A percentile compares a stretch with the other conserved stretches of the same genome.
Conservation (phyloP, 2,329 filamentous ascomycete genomes). For the Sarocladiaceae sp. region DNA sequence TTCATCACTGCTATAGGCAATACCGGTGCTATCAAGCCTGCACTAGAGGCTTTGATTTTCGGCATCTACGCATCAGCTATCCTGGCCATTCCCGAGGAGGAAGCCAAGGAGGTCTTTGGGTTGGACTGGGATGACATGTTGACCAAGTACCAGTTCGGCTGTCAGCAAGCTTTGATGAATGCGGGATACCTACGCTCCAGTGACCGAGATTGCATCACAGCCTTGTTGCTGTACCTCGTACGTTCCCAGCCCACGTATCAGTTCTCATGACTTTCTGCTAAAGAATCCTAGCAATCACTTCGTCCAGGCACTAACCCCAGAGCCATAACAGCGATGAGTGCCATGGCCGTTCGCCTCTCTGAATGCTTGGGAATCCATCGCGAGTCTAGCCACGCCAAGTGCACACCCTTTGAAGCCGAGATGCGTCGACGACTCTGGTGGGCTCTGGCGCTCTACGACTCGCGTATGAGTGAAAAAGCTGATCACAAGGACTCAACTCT, state of each 20-base stretch:
- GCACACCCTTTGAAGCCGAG: constrained; percentile 46
- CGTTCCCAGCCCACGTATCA: constrained; percentile 14
- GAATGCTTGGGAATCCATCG: constrained; percentile 51
- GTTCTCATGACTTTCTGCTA: neutral
- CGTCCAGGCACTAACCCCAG: constrained; percentile 38
- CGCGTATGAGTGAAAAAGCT: constrained; percentile 49
- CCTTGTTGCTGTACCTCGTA: constrained; percentile 53
- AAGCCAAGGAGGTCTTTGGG: constrained; percentile 38
- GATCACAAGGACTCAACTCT: constrained; percentile 27
- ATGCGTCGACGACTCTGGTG: constrained; percentile 60
- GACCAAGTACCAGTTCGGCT: constrained; percentile 40
- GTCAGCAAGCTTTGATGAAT: constrained; percentile 50
- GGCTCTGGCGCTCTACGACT: constrained; percentile 53
- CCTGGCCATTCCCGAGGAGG: constrained; percentile 35
- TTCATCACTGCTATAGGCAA: constrained; percentile 47
- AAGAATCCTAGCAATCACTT: constrained; percentile 39
- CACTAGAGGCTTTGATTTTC: constrained; percentile 54
- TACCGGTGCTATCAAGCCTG: constrained; percentile 29
- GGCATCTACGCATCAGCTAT: constrained; percentile 42
- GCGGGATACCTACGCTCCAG: constrained; percentile 44
- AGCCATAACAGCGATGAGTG: constrained; percentile 48
- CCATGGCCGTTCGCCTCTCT: constrained; percentile 52
- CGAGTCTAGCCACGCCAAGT: constrained; percentile 31
- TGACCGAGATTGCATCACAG: constrained; percentile 51
- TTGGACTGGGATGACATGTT: constrained; percentile 35